Evolutionary conservation across 2,329 filamentous ascomycete species (phyloP), one percentile per base, ranked within the genome.

Genomic region (Purpureocillium takamizusanense): DNA sequence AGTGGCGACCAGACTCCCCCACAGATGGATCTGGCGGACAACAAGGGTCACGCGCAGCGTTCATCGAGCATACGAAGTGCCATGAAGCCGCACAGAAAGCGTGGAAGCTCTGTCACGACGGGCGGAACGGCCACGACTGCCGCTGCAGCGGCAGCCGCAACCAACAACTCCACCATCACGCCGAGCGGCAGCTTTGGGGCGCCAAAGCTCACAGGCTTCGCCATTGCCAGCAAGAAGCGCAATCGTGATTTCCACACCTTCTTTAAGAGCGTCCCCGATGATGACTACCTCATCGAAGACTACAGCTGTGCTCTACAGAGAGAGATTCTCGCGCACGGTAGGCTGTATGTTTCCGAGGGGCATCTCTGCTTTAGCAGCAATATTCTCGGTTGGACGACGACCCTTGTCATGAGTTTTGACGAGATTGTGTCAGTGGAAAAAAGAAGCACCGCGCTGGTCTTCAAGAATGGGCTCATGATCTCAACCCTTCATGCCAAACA

Each of bases 341-440:
- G 92, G 31, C 73, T 98, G 12, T 98, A 98, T 54, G 86, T 98
- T 31, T 97, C 92, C 0, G 92, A 98, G 63, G 89, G 90, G 10
- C 90, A 98, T 56, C 78, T 98, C 34, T 98, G 92, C 67, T 98
- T 98, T 63, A 95, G 89, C 53, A 97, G 92, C 68, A 98, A 98
- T 57, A 98, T 98, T 48, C 76, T 98, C 34, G 92, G 92, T 38
- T 98, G 92, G 92, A 85, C 94, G 16, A 98, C 92, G 0, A 98
- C 92, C 2, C 69, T 98, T 31, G 90, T 98, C 37, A 95, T 98
- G 67, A 94, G 88, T 59, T 98, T 98, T 57, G 92, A 98, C 55
- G 92, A 98, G 60, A 86, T 98, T 41, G 86, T 97, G 15, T 88
- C 90, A 1, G 85, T 98, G 7, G 92, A 98, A 63, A 97, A 97